phyloP scores from a whole-genome alignment of 345 rosid species.

The Noccaea bulbosa region DNA sequence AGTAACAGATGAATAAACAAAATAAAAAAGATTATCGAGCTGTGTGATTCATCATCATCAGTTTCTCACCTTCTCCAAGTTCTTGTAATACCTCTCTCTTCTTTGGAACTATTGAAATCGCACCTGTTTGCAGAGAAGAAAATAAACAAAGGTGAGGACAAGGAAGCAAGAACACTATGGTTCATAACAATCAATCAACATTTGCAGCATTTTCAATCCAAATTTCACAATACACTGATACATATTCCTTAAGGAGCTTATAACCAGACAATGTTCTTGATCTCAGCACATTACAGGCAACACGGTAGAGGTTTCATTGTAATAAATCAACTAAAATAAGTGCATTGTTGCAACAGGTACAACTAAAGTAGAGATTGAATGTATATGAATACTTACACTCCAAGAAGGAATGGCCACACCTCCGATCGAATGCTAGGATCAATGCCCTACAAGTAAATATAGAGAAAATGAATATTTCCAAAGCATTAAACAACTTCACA shows the following conservation, averaged over 20 bases:
- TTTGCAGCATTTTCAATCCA: neutral
- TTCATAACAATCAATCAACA: constrained; percentile 2
- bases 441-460: constrained; percentile 67
- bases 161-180: neutral
- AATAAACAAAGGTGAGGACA: neutral
- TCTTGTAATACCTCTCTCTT: constrained; percentile 70
- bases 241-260: neutral
- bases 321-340: neutral
- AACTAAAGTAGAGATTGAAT: constrained; percentile 17
- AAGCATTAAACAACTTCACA: constrained; percentile 16
- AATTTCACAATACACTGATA: neutral
- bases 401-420: constrained; percentile 99
- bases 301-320: neutral
- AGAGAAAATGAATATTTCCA: constrained; percentile 24
- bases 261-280: constrained; percentile 18
- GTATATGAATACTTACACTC: constrained; percentile 73
- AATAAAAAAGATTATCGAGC: neutral
- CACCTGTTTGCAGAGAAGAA: constrained; percentile 51
- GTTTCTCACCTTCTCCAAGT: constrained; percentile 67
- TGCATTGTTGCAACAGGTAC: neutral
- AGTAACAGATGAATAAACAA: neutral
- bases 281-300: constrained; percentile 8
- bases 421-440: constrained; percentile 85
- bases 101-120: constrained; percentile 75
- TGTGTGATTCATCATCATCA: constrained; percentile 2